Base-by-base conservation (phyloP, 2,329 filamentous ascomycete genomes). In the Monilinia polystroma region DNA sequence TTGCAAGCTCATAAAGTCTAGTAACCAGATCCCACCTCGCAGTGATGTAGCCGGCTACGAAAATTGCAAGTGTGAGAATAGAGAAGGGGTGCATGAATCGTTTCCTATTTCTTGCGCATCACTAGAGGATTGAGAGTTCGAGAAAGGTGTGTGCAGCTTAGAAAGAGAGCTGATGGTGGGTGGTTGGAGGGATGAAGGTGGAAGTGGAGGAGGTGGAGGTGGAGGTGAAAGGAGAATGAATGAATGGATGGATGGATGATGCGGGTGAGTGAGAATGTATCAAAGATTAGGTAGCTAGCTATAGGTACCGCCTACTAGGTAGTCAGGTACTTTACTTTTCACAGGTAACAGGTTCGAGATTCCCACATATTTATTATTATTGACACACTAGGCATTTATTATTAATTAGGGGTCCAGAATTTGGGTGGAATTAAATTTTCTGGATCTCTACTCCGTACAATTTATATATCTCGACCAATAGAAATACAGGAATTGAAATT, bases 21-120 rank as follows among this genome's bases (percentile, higher is more conserved):
- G 94, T 97, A 73, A 97, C 93, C 70, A 99, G 89, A 81, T 98
- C 95, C 93, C 95, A 99, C 84, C 95, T 91, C 78, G 95, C 95
- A 81, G 95, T 99, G 79, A 94, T 98, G 85, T 99, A 99, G 80
- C 95, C 95, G 82, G 95, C 94, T 85, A 98, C 90, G 84, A 99
- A 99, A 83, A 99, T 97, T 82, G 91, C 93, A 82, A 97, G 88
- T 76, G 93, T 96, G 80, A 97, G 87, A 79, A 94, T 84, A 71
- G 94, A 98, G 83, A 98, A 97, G 77, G 93, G 92, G 92, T 97
- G 93, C 94, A 98, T 98, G 71, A 77, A 77, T 75, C 71, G 71
- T 68, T 70, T 68, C 64, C 73, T 75, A 73, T 72, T 66, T 69
- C 71, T 73, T 68, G 67, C 67, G 71, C 73, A 75, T 75, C 70